Evolutionary conservation across 768 basidiomycete genomes (phyloP), one percentile per base, ranked within the genome.

Genomic region (Tricholoma matsutake): DNA sequence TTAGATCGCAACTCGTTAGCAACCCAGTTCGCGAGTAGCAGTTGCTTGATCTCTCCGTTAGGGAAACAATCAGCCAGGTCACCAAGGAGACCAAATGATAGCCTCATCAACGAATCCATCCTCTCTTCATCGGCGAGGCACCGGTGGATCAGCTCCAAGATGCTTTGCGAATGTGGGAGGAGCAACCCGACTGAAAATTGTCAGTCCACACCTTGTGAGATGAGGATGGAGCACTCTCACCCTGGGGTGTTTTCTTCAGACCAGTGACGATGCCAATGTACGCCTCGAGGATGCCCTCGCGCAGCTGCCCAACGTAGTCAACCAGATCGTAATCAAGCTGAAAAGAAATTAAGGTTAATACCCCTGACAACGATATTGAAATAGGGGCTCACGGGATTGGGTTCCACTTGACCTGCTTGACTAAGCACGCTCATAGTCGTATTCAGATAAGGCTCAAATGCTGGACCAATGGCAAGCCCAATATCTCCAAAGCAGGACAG

Each of bases 401-500:
- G 90, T 65, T 91, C 85, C 61, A 98, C 83, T 39, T 85, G 80
- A 11, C 95, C 95, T 2, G 97, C 97, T 76, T 98, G 96, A 64
- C 85, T 81, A 54, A 99, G 78, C 25, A 99, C 95, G 18, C 78
- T 83, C 92, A 97, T 95, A 7, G 94, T 92, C 5, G 92, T 92
- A 60, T 88, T 86, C 54, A 97, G 79, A 73, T 91, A 99, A 0
- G 94, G 94, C 68, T 91, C 89, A 73, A 98, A 99, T 6, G 80
- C 77, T 11, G 86, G 78, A 1, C 93, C 93, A 63, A 98, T 89
- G 0, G 97, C 95, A 9, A 98, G 81, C 8, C 96, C 96, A 65
- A 99, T 90, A 70, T 99, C 97, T 20, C 96, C 97, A 68, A 99
- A 98, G 75, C 93, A 94, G 11, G 92, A 88, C 61, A 98, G 75